Conservation (phyloP, 306 rosid genomes). For the Pachyrhizus erosus region DNA sequence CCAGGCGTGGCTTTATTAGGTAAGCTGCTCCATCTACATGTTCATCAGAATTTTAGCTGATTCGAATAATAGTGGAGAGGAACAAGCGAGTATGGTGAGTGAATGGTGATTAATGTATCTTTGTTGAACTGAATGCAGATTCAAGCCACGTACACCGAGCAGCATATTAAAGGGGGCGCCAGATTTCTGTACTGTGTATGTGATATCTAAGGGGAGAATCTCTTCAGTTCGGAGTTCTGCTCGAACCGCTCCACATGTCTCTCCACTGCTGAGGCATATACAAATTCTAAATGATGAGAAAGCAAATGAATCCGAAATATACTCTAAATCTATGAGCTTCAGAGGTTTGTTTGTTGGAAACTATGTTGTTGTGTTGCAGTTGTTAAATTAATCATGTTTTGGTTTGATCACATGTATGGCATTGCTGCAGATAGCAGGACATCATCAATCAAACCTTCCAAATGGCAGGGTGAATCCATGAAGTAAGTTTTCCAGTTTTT, state of each 20-base stretch:
- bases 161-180: slow-evolving; percentile 74
- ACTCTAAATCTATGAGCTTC: slow-evolving; percentile 45
- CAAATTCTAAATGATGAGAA: slow-evolving; percentile 40
- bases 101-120: neutral
- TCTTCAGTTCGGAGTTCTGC: slow-evolving; percentile 67
- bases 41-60: too few relatives aligned
- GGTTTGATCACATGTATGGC: neutral
- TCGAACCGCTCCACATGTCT: slow-evolving; percentile 66
- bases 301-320: slow-evolving; percentile 39
- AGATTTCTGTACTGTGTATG: slow-evolving; percentile 82
- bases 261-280: slow-evolving; percentile 66
- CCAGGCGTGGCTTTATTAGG: slow-evolving; percentile 91
- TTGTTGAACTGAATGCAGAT: slow-evolving; percentile 48
- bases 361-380: neutral
- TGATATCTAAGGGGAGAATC: slow-evolving; percentile 79
- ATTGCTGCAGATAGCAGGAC: slow-evolving; percentile 51
- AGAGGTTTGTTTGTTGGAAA: slow-evolving; percentile 59
- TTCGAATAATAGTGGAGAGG: too few relatives aligned
- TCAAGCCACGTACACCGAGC: slow-evolving; percentile 67
- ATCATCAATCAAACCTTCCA: slow-evolving; percentile 70
- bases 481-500: slow-evolving; percentile 49
- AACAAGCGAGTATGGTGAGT: too few relatives aligned
- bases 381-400: neutral
- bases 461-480: slow-evolving; percentile 54
- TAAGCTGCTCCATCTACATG: neutral